Base-by-base conservation (phyloP, 148 eudicot species). In the Rhododendron mucronatum region DNA sequence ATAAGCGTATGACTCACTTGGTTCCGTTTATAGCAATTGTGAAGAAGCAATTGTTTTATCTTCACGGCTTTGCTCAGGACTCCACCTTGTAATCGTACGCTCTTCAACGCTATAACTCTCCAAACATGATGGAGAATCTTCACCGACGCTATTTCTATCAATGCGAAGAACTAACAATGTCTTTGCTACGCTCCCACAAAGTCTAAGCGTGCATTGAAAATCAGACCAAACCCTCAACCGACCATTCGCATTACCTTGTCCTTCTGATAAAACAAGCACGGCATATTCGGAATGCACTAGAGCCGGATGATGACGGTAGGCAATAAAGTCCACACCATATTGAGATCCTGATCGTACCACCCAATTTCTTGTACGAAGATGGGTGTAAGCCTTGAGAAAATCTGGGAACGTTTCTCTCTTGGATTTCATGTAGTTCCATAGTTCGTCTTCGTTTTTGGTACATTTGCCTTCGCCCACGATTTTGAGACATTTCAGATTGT, bases 151-250 rank as follows among this genome's bases (percentile, higher is more conserved):
- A 45, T 87, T 84, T 63, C 55, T 76, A 33, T 82, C 33, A 45
- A 96, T 81, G 81, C 91, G 44, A 65, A 96, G 90, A 83, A 90
- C 92, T 81, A 94, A 87, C 53, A 94, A 87, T 76, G 97, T 94
- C 91, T 95, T 95, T 20, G 94, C 99, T 85, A 96, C 96, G 51
- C 94, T 92, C 9, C 98, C 96, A 85, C 94, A 94, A 76, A 96
- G 93, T 47, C 97, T 90, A 78, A 94, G 87, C 0, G 92, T 91
- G 89, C 96, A 93, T 39, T 95, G 94, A 81, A 91, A 69, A 91
- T 95, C 95, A 47, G 98, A 91, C 99, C 99, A 96, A 23, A 91
- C 90, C 82, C 85, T 92, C 85, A 95, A 87, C 53, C 94, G 89
- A 77, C 84, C 92, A 53, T 81, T 87, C 4, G 82, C 86, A 51